These are phyloP conservation scores for Phanerodontia chrysosporium DNA, from an alignment of 768 basidiomycete species.

Conservation along the genomic window DNA sequence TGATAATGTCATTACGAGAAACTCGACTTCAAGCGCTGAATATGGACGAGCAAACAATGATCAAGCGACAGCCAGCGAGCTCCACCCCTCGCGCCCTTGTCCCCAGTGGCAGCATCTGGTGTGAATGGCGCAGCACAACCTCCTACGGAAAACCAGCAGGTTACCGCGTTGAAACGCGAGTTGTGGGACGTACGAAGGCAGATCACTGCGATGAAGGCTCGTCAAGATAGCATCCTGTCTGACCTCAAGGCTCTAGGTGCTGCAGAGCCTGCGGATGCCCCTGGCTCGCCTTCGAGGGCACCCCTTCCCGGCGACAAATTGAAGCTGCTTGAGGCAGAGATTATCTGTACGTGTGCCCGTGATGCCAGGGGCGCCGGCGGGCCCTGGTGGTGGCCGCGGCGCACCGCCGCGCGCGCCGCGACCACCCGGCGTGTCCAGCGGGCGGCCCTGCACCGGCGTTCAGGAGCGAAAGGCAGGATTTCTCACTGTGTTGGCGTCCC, in stretches of 20 bases:
- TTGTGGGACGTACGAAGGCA: conserved; percentile 25
- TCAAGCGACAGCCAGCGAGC: neutral
- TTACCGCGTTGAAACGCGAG: conserved; percentile 15
- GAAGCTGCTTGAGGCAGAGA: conserved; percentile 8
- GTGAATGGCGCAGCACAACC: neutral
- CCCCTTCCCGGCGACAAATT: conserved; percentile 3
- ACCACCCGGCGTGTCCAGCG: neutral
- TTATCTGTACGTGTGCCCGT: conserved; percentile 7
- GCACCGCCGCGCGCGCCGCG: neutral
- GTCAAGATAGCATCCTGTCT: conserved; percentile 13
- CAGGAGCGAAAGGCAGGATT: neutral
- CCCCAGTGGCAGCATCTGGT: neutral
- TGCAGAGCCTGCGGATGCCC: neutral
- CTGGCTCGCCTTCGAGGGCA: neutral
- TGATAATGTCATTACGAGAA: neutral
- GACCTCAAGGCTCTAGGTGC: conserved; percentile 13
- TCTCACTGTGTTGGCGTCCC: conserved; percentile 2
- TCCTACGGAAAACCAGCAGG: neutral
- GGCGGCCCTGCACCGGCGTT: neutral
- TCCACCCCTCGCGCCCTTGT: neutral
- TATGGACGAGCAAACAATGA: neutral
- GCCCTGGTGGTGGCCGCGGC: neutral
- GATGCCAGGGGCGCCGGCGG: neutral
- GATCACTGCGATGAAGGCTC: conserved; percentile 23
- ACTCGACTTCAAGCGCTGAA: neutral